Percentiles rank a stretch among this genome's conserved stretches.
These are phyloP conservation scores for Neonectria faginata DNA, from an alignment of 2,329 filamentous ascomycete species.

Conservation along the genomic window DNA sequence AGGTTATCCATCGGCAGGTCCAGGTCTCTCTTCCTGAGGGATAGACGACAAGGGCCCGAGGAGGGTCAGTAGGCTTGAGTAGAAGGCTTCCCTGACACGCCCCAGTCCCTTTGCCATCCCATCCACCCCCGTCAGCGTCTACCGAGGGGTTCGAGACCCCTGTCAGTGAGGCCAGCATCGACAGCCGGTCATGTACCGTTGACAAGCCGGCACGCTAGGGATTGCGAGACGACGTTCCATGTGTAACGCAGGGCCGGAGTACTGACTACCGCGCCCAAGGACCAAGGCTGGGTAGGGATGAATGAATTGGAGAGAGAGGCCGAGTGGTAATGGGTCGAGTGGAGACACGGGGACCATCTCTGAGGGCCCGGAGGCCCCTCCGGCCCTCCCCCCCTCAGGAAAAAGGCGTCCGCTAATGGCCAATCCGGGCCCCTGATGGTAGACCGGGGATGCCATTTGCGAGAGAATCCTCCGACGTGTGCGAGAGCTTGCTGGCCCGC, in stretches of 20 bases:
- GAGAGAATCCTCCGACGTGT: constrained; percentile 49
- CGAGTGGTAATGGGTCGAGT: constrained; percentile 45
- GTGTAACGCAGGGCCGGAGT: constrained; percentile 37
- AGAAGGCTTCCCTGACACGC: constrained; percentile 43
- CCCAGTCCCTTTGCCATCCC: constrained; percentile 42
- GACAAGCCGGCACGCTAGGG: constrained; percentile 43
- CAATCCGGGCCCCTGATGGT: constrained; percentile 43
- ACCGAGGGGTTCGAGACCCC: constrained; percentile 49
- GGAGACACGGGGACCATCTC: constrained; percentile 48
- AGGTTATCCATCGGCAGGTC: neutral
- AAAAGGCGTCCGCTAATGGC: constrained; percentile 36
- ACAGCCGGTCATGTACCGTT: constrained; percentile 44
- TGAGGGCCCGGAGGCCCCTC: constrained; percentile 46
- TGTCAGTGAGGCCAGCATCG: constrained; percentile 38
- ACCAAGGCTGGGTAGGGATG: constrained; percentile 35
- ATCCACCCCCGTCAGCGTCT: constrained; percentile 48
- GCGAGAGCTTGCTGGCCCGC: constrained; percentile 43
- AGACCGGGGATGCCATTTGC: constrained; percentile 45
- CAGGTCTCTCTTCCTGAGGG: constrained; percentile 29
- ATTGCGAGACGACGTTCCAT: constrained; percentile 39
- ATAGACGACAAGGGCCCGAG: constrained; percentile 33
- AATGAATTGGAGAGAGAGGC: constrained; percentile 43
- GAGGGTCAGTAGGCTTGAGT: constrained; percentile 40
- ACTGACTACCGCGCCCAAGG: constrained; percentile 38
- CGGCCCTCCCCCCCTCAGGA: constrained; percentile 39